Conservation (phyloP, 345 rosid genomes). For the Gossypium raimondii region DNA sequence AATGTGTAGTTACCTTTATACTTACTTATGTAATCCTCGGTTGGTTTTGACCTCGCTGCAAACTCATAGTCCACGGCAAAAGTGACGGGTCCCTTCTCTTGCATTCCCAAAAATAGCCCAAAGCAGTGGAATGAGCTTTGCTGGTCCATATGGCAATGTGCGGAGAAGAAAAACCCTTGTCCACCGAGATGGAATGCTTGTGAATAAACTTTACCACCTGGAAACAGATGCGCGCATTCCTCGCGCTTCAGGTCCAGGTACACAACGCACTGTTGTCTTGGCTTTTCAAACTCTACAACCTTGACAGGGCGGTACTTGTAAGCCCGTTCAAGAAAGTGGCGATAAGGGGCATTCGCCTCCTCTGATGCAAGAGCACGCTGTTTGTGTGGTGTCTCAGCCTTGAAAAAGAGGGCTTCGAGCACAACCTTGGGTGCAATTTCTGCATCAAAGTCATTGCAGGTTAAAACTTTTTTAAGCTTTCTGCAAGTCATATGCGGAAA, state of each 20-base stretch:
- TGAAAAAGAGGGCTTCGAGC: slow-evolving; percentile 73
- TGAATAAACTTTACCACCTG: slow-evolving; percentile 50
- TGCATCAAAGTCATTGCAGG: slow-evolving; percentile 58
- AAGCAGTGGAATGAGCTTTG: slow-evolving; percentile 52
- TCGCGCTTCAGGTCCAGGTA: slow-evolving; percentile 70
- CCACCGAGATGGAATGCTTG: slow-evolving; percentile 77
- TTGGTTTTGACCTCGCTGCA: slow-evolving; percentile 65
- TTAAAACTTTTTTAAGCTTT: slow-evolving; percentile 62
- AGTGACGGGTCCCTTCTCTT: slow-evolving; percentile 49
- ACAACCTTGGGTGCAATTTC: slow-evolving; percentile 54
- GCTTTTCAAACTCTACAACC: slow-evolving; percentile 65
- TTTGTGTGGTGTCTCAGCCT: slow-evolving; percentile 54
- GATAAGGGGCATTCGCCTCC: slow-evolving; percentile 28
- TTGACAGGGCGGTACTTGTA: slow-evolving; percentile 68
- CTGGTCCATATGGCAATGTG: slow-evolving; percentile 66
- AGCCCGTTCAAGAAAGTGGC: slow-evolving; percentile 64
- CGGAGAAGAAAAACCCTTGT: slow-evolving; percentile 61
- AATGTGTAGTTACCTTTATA: slow-evolving; percentile 52
- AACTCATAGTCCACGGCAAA: slow-evolving; percentile 66
- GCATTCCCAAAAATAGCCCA: slow-evolving; percentile 68
- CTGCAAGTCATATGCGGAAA: slow-evolving; percentile 76
- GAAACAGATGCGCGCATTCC: slow-evolving; percentile 55
- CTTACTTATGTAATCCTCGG: slow-evolving; percentile 46
- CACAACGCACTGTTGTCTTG: slow-evolving; percentile 63
- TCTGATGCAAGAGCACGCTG: slow-evolving; percentile 45